Evolutionary conservation across 2,329 filamentous ascomycete genomes (phyloP), one percentile per base, ranked within the genome.

Genomic region (Colletotrichum sp.): DNA sequence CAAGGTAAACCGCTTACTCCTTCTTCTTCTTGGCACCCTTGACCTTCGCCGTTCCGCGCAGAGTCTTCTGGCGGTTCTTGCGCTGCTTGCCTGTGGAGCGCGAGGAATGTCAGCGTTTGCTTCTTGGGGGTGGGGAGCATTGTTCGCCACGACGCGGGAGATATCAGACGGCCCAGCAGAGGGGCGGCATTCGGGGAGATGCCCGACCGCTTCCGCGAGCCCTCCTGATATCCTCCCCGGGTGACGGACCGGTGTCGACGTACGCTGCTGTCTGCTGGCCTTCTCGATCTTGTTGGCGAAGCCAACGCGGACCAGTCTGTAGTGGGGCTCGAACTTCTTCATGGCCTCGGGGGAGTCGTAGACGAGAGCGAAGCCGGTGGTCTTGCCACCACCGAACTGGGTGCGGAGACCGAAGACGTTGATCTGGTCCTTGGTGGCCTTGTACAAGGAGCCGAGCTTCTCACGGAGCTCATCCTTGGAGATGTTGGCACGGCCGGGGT

Each of bases 311-410:
- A 99, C 93, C 83, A 98, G 93, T 89, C 97, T 94, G 94, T 98
- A 98, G 90, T 94, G 94, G 84, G 97, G 97, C 93, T 99, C 97
- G 89, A 98, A 99, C 91, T 98, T 98, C 95, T 98, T 98, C 94
- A 99, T 94, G 84, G 96, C 95, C 92, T 99, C 97, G 86, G 93
- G 91, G 81, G 95, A 98, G 90, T 99, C 97, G 93, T 99, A 99
- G 91, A 99, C 92, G 85, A 98, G 95, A 81, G 96, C 97, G 87
- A 99, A 99, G 84, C 97, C 97, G 81, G 96, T 98, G 88, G 95
- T 98, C 94, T 99, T 99, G 92, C 97, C 97, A 87, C 97, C 97
- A 96, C 97, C 97, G 88, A 94, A 99, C 88, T 98, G 96, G 84
- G 97, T 99, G 89, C 95, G 95, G 89, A 99, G 96, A 86, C 97